A percentile compares a stretch with the other conserved stretches of the same genome.
Evolutionary conservation across 78 protist species (phyloP).

Genomic region (Chrysochromulina parva): DNA sequence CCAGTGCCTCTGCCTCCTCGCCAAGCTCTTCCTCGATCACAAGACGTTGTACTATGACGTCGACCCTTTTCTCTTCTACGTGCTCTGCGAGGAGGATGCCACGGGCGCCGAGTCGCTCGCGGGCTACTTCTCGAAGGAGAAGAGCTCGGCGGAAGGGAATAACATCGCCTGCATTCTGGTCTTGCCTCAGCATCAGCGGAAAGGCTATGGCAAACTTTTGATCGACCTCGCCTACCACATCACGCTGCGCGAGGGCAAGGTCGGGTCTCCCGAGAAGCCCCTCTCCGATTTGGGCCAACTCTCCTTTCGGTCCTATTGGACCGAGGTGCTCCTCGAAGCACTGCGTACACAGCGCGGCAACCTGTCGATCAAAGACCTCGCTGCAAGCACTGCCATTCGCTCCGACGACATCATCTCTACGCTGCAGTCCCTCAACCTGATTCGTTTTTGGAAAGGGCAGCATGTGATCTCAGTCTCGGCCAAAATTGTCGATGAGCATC

Average conservation of each 20-base stretch:
- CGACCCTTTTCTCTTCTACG: slow-evolving; percentile 95
- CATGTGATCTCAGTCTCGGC: slow-evolving; percentile 83
- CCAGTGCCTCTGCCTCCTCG: slow-evolving; percentile 87
- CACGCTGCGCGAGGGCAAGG: neutral
- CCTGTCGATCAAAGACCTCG: slow-evolving; percentile 41
- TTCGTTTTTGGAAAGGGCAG: slow-evolving; percentile 86
- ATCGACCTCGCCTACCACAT: neutral
- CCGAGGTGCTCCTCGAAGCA: slow-evolving; percentile 50
- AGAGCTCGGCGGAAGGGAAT: slow-evolving; percentile 72
- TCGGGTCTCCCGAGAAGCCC: slow-evolving; percentile 26
- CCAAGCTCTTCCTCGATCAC: slow-evolving; percentile 95
- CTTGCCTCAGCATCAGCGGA: slow-evolving; percentile 68
- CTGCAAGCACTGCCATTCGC: slow-evolving; percentile 7
- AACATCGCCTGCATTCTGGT: slow-evolving; percentile 94
- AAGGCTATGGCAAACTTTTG: slow-evolving; percentile 77
- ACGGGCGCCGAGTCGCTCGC: slow-evolving; percentile 81
- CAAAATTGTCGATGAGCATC: slow-evolving; percentile 76
- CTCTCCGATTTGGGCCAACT: slow-evolving; percentile 23
- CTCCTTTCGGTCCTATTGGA: slow-evolving; percentile 75
- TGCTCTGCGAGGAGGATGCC: slow-evolving; percentile 81
- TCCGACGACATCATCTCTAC: slow-evolving; percentile 81
- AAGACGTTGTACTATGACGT: slow-evolving; percentile 85
- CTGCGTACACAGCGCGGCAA: slow-evolving; percentile 51
- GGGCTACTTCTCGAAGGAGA: slow-evolving; percentile 96
- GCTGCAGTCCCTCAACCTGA: slow-evolving; percentile 70